These are phyloP conservation scores for Ceratobasidium sp. DNA, from an alignment of 1,284 basidiomycete species.

Conservation along the genomic window DNA sequence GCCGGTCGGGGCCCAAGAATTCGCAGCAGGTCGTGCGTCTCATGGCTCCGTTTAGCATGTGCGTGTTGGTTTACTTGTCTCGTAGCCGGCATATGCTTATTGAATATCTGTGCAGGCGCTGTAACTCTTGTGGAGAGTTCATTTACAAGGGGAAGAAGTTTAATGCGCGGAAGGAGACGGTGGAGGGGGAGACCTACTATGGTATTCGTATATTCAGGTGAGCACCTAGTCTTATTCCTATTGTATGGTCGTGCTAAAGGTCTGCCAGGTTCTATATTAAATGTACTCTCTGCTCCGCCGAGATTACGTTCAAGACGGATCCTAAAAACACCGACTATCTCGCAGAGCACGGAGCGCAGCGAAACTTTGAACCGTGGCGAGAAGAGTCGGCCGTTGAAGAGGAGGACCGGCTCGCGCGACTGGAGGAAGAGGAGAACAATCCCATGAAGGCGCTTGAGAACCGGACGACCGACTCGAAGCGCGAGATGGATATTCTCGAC, in stretches of 20 bases:
- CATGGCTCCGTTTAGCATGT: conserved; percentile 99
- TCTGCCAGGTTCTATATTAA: conserved; percentile 75
- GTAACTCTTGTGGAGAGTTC: conserved; percentile 96
- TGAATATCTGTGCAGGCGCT: conserved; percentile 67
- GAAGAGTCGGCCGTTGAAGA: conserved; percentile 78
- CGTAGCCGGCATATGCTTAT: conserved; percentile 44
- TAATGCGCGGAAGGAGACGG: conserved; percentile 98
- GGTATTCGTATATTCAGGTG: conserved; percentile 92
- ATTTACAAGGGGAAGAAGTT: conserved; percentile 99
- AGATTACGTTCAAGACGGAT: conserved; percentile 99
- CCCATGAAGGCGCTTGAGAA: conserved; percentile 98
- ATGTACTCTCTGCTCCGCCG: conserved; percentile 92
- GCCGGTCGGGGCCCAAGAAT: conserved; percentile 89
- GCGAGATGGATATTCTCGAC: conserved; percentile 99
- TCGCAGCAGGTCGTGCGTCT: conserved; percentile 96
- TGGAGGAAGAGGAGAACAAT: conserved; percentile 91
- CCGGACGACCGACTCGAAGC: conserved; percentile 88
- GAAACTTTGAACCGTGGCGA: conserved; percentile 94
- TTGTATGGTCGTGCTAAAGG: background rate
- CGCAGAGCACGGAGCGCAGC: conserved; percentile 91
- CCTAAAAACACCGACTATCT: conserved; percentile 96
- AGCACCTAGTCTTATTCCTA: conserved; percentile 2
- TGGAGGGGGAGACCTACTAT: conserved; percentile 96
- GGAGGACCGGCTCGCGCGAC: conserved; percentile 77
- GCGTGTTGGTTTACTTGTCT: conserved; percentile 50